Evolutionary conservation across 2,329 filamentous ascomycete species (phyloP), one percentile per base, ranked within the genome.

Genomic region (Colletotrichum orchidophilum): DNA sequence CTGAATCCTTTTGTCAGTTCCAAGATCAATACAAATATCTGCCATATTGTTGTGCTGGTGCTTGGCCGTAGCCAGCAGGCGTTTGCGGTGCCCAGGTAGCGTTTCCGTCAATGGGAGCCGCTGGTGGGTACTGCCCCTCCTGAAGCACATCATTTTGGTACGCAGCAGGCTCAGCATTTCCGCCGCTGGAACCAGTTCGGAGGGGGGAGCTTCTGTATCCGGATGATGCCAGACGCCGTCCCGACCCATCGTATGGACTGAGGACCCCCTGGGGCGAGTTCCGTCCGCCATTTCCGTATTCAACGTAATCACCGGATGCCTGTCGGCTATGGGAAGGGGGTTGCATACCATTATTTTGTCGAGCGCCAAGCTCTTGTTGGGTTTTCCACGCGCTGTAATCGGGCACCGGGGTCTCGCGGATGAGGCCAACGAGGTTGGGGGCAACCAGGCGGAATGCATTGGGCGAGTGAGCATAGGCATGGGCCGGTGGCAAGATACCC

Each of bases 381-480:
- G 82, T 78, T 77, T 88, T 90, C 86, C 89, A 90, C 9, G 85
- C 82, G 35, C 81, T 81, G 73, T 86, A 88, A 72, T 90, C 88
- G 0, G 93, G 93, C 11, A 96, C 85, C 27, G 88, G 84, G 7
- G 92, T 90, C 64, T 90, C 87, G 35, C 91, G 88, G 26, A 99
- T 84, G 50, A 98, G 84, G 35, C 90, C 88, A 7, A 96, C 92
- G 83, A 98, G 86, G 70, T 88, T 91, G 39, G 90, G 85, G 0
- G 94, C 84, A 73, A 89, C 93, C 76, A 97, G 92, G 12, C 90
- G 88, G 49, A 90, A 88, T 24, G 90, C 88, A 65, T 91, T 90
- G 80, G 96, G 97, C 9, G 89, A 86, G 26, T 92, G 88, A 63
- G 91, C 90, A 81, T 97, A 98, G 8, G 89, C 86, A 27, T 92